Conservation (phyloP, 768 basidiomycete genomes). For the Russula compacta region DNA sequence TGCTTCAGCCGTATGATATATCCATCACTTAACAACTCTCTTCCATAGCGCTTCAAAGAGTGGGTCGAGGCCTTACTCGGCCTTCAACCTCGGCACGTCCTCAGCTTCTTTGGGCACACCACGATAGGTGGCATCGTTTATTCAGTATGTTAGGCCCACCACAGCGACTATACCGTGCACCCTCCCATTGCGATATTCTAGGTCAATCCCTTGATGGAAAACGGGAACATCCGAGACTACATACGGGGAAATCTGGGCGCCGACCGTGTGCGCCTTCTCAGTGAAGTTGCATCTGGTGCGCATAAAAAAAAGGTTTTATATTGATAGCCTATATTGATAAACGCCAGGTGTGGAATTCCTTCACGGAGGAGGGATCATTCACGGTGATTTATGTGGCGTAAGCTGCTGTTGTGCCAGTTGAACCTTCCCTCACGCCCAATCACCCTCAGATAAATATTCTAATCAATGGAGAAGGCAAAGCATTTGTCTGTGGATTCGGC, state of each 20-base stretch:
- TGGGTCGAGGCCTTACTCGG: conserved; percentile 37
- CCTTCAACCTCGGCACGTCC: conserved; percentile 34
- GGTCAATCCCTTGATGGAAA: conserved; percentile 41
- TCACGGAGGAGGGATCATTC: conserved; percentile 17
- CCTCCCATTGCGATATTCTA: conserved; percentile 13
- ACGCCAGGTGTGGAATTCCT: conserved; percentile 7
- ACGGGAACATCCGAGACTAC: conserved; percentile 33
- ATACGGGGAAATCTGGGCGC: conserved; percentile 26
- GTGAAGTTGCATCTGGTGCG: conserved; percentile 32
- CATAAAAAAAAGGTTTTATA: not conserved
- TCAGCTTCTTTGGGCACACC: conserved; percentile 32
- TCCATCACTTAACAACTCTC: not conserved
- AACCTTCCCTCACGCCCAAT: not conserved
- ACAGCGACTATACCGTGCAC: not conserved
- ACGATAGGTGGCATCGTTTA: conserved; percentile 24
- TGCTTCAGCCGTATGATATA: not conserved
- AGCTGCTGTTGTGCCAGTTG: not conserved
- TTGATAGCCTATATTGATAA: conserved; percentile 8
- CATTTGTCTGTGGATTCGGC: conserved; percentile 39
- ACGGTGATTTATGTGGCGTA: conserved; percentile 22
- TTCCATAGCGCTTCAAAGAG: conserved; percentile 32
- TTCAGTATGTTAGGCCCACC: conserved; percentile 1
- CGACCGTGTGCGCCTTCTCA: conserved; percentile 32
- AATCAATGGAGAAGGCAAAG: conserved; percentile 32
- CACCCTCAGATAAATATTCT: conserved; percentile 35